These are phyloP conservation scores for Diplotaxis tenuifolia DNA, from an alignment of 345 rosid species.

Conservation along the genomic window DNA sequence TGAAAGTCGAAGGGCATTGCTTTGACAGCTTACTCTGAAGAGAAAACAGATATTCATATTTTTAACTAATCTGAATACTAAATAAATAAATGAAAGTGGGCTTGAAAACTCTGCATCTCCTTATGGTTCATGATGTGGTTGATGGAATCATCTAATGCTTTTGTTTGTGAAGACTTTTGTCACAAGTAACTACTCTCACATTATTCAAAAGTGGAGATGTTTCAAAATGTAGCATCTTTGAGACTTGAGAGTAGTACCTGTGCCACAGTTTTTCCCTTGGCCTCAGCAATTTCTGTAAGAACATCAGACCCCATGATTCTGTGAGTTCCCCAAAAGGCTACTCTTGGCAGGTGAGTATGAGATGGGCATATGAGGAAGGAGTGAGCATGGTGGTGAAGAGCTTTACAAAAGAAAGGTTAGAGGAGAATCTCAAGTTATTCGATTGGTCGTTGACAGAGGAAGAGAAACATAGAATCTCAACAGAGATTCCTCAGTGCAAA, in stretches of 20 bases:
- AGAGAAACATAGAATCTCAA: constrained; percentile 37
- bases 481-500: not conserved
- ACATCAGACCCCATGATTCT: constrained; percentile 53
- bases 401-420: constrained; percentile 18
- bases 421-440: constrained; percentile 53
- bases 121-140: not conserved
- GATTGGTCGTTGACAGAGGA: constrained; percentile 48
- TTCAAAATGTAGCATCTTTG: no score
- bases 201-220: no score
- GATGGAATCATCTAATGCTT: not conserved
- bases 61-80: no score
- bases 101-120: not conserved
- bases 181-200: not conserved
- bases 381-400: constrained; percentile 47
- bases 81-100: no score
- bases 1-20: constrained; percentile 39
- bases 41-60: no score
- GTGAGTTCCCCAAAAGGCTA: constrained; percentile 60
- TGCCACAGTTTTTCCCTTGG: no score
- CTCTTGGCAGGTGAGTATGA: constrained; percentile 56
- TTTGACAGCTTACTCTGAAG: constrained; percentile 58
- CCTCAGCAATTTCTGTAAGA: no score
- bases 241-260: no score
- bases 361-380: constrained; percentile 60
- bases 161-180: not conserved